A percentile compares a stretch with the other conserved stretches of the same genome.
phyloP scores from a whole-genome alignment of 768 basidiomycete genomes.

The Mycena haematopus region DNA sequence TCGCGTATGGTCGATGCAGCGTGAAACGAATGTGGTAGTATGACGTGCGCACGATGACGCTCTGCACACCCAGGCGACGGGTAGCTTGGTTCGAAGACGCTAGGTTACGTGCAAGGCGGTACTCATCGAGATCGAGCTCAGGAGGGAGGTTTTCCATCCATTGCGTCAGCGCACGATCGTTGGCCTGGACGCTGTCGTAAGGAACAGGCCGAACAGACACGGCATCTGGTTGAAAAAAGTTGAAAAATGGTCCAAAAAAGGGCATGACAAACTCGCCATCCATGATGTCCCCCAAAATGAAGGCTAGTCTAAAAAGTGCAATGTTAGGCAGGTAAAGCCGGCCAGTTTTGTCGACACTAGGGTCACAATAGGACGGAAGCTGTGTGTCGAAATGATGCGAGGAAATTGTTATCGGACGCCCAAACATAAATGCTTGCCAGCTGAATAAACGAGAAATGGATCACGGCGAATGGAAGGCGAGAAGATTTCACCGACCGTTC shows the following conservation, averaged over 20 bases:
- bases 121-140: conserved; percentile 81
- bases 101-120: conserved; percentile 72
- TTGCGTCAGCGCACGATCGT: conserved; percentile 71
- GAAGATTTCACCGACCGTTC: conserved; percentile 62
- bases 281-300: conserved; percentile 84
- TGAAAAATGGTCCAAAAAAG: neutral
- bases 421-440: conserved; percentile 91
- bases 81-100: conserved; percentile 64
- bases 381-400: conserved; percentile 87
- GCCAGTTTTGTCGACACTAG: conserved; percentile 64
- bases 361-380: conserved; percentile 72
- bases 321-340: conserved; percentile 78
- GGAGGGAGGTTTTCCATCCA: conserved; percentile 81
- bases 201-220: conserved; percentile 81
- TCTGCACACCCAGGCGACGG: conserved; percentile 78
- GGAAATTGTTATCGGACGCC: conserved; percentile 75
- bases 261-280: conserved; percentile 47
- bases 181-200: conserved; percentile 73
- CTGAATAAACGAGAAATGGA: conserved; percentile 42
- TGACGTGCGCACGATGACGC: conserved; percentile 78
- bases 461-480: conserved; percentile 15
- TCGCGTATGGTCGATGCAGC: conserved; percentile 80
- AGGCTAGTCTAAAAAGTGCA: conserved; percentile 77
- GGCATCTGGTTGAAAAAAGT: conserved; percentile 45
- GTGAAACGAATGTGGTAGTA: conserved; percentile 87